Evolutionary conservation across 352 stramenopile species (phyloP).

Genomic region (Pythium plurisporium): DNA sequence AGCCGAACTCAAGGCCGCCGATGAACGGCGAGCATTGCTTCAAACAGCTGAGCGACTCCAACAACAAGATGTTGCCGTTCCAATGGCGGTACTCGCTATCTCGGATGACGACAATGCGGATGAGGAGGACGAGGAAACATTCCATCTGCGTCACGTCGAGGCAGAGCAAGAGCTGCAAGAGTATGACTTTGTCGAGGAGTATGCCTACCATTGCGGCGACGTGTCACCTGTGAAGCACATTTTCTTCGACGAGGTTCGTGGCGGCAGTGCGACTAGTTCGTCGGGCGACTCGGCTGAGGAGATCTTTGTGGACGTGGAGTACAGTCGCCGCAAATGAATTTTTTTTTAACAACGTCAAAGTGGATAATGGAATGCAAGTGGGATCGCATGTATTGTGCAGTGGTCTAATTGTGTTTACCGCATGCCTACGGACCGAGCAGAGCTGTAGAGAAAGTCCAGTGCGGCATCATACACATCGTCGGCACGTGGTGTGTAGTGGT

Average conservation of each 20-base stretch:
- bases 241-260: constrained; percentile 32
- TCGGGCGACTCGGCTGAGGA: constrained; percentile 48
- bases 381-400: too few relatives aligned
- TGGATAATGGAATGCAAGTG: too few relatives aligned
- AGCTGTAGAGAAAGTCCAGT: constrained; percentile 57
- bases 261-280: constrained; percentile 20
- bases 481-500: constrained; percentile 57
- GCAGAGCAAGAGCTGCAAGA: constrained; percentile 41
- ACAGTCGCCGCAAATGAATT: constrained; percentile 4
- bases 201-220: constrained; percentile 39
- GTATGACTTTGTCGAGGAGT: constrained; percentile 83
- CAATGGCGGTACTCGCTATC: too few relatives aligned
- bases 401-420: constrained; percentile 10
- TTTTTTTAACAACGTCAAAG: too few relatives aligned
- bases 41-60: background rate
- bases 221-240: constrained; percentile 48
- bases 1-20: constrained; percentile 37
- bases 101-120: constrained; percentile 16
- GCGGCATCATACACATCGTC: constrained; percentile 43
- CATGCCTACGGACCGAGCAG: constrained; percentile 33
- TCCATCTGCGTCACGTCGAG: constrained; percentile 26
- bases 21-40: constrained; percentile 24
- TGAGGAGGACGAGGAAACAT: constrained; percentile 22
- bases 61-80: background rate
- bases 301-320: constrained; percentile 66